phyloP scores from a whole-genome alignment of 2,329 filamentous ascomycete species.

The Fusarium kyushuense region DNA sequence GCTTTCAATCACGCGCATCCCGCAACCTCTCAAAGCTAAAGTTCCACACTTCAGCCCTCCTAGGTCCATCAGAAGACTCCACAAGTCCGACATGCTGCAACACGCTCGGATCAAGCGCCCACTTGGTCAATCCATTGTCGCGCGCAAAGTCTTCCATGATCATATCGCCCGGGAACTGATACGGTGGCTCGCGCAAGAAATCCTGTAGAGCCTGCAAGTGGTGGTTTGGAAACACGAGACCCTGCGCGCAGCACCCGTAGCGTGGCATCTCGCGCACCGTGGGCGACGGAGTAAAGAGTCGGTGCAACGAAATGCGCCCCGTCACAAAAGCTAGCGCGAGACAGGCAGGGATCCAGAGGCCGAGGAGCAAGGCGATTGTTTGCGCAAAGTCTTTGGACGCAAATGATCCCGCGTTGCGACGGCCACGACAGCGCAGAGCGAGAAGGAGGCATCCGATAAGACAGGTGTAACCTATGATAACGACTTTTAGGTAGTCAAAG shows the following conservation, averaged over 20 bases:
- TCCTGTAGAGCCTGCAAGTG: slow-evolving; percentile 48
- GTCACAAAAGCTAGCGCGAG: slow-evolving; percentile 50
- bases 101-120: slow-evolving; percentile 55
- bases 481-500: slow-evolving; percentile 46
- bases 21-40: slow-evolving; percentile 52
- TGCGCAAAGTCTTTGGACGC: slow-evolving; percentile 42
- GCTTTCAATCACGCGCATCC: neutral
- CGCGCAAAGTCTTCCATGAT: slow-evolving; percentile 53
- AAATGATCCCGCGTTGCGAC: slow-evolving; percentile 14
- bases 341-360: slow-evolving; percentile 50
- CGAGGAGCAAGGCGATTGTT: slow-evolving; percentile 45
- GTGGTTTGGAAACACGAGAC: slow-evolving; percentile 51
- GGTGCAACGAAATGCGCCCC: slow-evolving; percentile 47
- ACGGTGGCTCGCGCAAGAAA: slow-evolving; percentile 50
- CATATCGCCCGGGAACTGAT: slow-evolving; percentile 52
- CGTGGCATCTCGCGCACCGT: slow-evolving; percentile 53
- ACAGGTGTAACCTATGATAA: slow-evolving; percentile 46
- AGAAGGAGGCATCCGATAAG: slow-evolving; percentile 32
- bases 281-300: slow-evolving; percentile 41
- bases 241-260: slow-evolving; percentile 56
- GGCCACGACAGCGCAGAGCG: slow-evolving; percentile 21
- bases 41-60: slow-evolving; percentile 52
- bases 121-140: slow-evolving; percentile 49
- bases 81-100: slow-evolving; percentile 54
- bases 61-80: slow-evolving; percentile 48